Evolutionary conservation across 1,284 basidiomycete genomes (phyloP).

Genomic region (Mycena citricolor): DNA sequence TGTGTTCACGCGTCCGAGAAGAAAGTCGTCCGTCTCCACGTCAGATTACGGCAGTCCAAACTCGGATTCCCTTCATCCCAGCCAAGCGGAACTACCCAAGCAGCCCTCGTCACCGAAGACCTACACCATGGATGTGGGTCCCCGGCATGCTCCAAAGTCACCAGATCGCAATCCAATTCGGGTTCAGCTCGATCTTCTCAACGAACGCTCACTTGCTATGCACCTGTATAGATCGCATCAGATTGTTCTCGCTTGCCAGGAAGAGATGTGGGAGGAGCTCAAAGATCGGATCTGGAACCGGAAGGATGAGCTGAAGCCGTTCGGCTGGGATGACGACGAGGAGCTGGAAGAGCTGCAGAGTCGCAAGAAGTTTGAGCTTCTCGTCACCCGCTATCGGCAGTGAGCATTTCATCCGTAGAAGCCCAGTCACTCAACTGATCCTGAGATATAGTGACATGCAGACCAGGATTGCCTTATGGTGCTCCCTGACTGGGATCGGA

Average conservation of each 20-base stretch:
- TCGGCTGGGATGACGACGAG: constrained; percentile 69
- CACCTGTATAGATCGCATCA: constrained; percentile 67
- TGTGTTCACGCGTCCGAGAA: constrained; percentile 28
- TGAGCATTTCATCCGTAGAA: constrained; percentile 41
- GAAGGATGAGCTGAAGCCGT: constrained; percentile 46
- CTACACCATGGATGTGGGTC: constrained; percentile 15
- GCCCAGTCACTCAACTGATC: too few species aligned
- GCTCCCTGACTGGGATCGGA: constrained; percentile 57
- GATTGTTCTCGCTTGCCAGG: constrained; percentile 65
- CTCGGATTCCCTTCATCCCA: too few species aligned
- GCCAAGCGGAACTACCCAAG: too few species aligned
- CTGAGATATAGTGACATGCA: constrained; percentile 72
- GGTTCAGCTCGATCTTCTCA: constrained; percentile 46
- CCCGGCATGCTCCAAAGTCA: constrained; percentile 34
- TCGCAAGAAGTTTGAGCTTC: constrained; percentile 60
- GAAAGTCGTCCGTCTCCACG: constrained; percentile 35
- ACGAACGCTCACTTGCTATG: constrained; percentile 65
- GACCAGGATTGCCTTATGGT: constrained; percentile 65
- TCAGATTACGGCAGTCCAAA: constrained; percentile 29
- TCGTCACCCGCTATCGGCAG: constrained; percentile 62
- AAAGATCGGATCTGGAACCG: constrained; percentile 57
- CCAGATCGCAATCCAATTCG: constrained; percentile 29
- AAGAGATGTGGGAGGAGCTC: constrained; percentile 81
- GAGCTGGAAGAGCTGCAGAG: constrained; percentile 55
- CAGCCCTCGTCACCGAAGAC: constrained; percentile 9